Base-by-base conservation (phyloP, 106 monocot genomes). In the Allium sativum region DNA sequence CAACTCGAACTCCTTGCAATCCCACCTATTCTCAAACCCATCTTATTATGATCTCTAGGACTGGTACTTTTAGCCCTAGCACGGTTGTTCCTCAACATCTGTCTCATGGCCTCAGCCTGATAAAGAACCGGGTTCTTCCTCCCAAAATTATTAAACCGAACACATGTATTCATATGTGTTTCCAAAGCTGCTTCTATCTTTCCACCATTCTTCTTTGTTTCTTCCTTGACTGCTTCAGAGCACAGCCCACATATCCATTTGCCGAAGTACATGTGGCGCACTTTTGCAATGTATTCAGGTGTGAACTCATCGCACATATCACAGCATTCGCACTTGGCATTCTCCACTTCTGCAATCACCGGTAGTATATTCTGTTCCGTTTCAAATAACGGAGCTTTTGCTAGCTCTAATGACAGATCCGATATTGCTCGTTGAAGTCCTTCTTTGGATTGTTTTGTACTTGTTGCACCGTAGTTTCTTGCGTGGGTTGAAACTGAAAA, bases 291-390 rank as follows among this genome's bases (percentile, higher is more conserved):
- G 76, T 76, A 76, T 9, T 45, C 59, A 21, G 66, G 78, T n/a
- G 93, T 94, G 83, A 75, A 94, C 66, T 94, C 93, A 63, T 94
- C 93, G 12, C 60, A 60, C 75, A 75, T 59, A 31, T 71, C 72
- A n/a, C 75, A 79, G 69, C 93, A 89, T 64, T 85, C 89, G 69
- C 93, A 94, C 78, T 70, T 71, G 7, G 79, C 92, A 15, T 81
- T 78, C 65, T 84, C 81, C 18, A 81, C 84, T 65, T 80, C 76
- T 12, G 66, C 54, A 18, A 85, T 73, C 9, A 77, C 9, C 2
- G 82, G 73, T 12, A 81, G 77, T 2, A 9, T 3, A 70, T 45
- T 2, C 7, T 1, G 17, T 9, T 18, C 59, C 11, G 53, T 67
- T 41, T 69, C 77, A 48, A 51, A 8, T 21, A 52, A 48, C 11